phyloP scores from a whole-genome alignment of 1,284 basidiomycete genomes.

The Lignosus rhinocerotis region DNA sequence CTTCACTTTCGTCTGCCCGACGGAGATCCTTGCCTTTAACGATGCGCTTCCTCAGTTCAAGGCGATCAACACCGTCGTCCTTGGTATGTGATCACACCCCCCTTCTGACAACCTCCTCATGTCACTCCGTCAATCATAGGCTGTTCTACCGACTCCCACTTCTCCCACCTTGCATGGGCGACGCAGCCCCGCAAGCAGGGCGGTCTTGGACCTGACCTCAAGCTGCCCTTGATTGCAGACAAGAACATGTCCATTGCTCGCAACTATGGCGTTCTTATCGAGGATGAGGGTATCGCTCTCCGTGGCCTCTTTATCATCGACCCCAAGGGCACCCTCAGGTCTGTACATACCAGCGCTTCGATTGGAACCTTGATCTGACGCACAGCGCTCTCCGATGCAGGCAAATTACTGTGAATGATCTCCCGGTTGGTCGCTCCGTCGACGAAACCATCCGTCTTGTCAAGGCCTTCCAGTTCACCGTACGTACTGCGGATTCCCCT shows the following conservation, averaged over 20 bases:
- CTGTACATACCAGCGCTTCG: slow-evolving; percentile 11
- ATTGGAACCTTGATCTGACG: not conserved
- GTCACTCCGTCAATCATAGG: slow-evolving; percentile 36
- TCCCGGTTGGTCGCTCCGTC: slow-evolving; percentile 88
- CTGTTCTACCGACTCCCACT: slow-evolving; percentile 86
- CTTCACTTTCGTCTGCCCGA: slow-evolving; percentile 88
- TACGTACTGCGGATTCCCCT: slow-evolving; percentile 35
- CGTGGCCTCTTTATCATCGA: slow-evolving; percentile 90
- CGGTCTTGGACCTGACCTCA: slow-evolving; percentile 85
- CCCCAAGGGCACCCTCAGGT: slow-evolving; percentile 80
- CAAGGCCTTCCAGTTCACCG: slow-evolving; percentile 89
- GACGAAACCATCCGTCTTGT: slow-evolving; percentile 88
- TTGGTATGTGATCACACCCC: slow-evolving; percentile 50
- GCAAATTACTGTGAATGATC: slow-evolving; percentile 86
- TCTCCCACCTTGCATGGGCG: slow-evolving; percentile 87
- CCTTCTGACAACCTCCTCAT: not conserved
- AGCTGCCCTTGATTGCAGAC: slow-evolving; percentile 78
- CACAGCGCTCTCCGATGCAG: slow-evolving; percentile 36
- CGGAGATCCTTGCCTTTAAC: slow-evolving; percentile 92
- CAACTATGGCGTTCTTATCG: slow-evolving; percentile 84
- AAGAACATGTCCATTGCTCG: slow-evolving; percentile 66
- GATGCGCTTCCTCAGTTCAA: slow-evolving; percentile 77
- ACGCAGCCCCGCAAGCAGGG: slow-evolving; percentile 79
- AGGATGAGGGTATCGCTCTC: slow-evolving; percentile 83
- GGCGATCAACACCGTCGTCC: slow-evolving; percentile 71